A percentile compares a stretch with the other conserved stretches of the same genome.
Evolutionary conservation across 257 asterid species (phyloP).

Genomic region (Fraxinus americana): DNA sequence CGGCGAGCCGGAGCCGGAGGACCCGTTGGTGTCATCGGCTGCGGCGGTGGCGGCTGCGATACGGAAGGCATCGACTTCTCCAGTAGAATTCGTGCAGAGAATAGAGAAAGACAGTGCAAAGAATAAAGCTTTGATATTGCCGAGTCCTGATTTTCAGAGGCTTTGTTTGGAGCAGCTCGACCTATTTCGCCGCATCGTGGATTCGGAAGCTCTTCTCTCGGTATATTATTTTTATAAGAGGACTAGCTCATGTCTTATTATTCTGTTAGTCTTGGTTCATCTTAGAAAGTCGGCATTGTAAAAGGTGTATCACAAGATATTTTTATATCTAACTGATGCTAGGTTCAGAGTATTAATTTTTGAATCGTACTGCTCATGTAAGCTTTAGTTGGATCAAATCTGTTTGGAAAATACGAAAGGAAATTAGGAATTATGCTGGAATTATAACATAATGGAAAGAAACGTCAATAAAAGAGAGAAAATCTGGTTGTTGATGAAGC

Average conservation of each 20-base stretch:
- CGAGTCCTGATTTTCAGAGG: constrained; percentile 83
- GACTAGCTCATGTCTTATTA: not conserved
- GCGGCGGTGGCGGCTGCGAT: constrained; percentile 74
- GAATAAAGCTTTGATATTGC: constrained; percentile 63
- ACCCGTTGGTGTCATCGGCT: constrained; percentile 68
- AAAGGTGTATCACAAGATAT: too few relatives aligned
- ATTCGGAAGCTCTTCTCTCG: constrained; percentile 74
- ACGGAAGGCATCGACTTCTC: constrained; percentile 77
- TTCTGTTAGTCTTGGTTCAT: too few relatives aligned
- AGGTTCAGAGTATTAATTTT: too few relatives aligned
- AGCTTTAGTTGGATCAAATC: too few relatives aligned
- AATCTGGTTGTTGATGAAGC: too few relatives aligned
- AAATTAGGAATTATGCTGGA: too few relatives aligned
- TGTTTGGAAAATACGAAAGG: too few relatives aligned
- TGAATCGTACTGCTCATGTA: too few relatives aligned
- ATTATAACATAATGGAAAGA: too few relatives aligned
- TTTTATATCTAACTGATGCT: too few relatives aligned
- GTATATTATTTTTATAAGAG: constrained; percentile 35
- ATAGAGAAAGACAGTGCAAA: constrained; percentile 50
- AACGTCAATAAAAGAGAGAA: too few relatives aligned
- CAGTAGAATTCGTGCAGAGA: constrained; percentile 82
- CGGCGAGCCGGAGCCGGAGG: constrained; percentile 27
- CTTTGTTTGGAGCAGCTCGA: constrained; percentile 85
- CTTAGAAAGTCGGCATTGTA: too few relatives aligned
- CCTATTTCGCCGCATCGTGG: constrained; percentile 80